Evolutionary conservation across 495 filamentous ascomycete genomes (phyloP).

Genomic region (Entonaema liquescens): DNA sequence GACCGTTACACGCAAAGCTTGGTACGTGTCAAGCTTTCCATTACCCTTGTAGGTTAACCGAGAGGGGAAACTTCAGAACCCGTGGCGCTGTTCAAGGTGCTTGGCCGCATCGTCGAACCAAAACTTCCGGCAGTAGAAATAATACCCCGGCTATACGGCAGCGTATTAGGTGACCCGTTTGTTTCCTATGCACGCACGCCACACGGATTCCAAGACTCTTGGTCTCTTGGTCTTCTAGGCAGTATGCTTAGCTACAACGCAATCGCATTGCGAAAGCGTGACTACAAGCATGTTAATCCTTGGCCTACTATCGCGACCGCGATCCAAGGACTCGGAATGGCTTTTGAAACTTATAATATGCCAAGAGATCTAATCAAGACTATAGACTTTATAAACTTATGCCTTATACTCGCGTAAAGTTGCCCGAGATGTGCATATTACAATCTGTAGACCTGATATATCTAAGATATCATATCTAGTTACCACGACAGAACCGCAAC

Average conservation of each 20-base stretch:
- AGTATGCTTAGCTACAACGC: neutral
- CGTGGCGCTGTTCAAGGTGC: slow-evolving; percentile 15
- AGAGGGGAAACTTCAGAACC: slow-evolving; percentile 33
- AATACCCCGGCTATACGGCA: slow-evolving; percentile 26
- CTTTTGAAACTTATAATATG: slow-evolving; percentile 12
- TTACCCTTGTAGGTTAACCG: slow-evolving; percentile 23
- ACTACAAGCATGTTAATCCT: slow-evolving; percentile 11
- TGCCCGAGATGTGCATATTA: neutral
- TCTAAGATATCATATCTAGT: neutral
- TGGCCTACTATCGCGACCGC: slow-evolving; percentile 12
- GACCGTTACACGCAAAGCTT: slow-evolving; percentile 37
- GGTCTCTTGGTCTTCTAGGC: too few species aligned
- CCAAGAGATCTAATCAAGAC: slow-evolving; percentile 23
- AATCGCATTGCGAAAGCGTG: neutral
- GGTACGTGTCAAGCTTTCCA: slow-evolving; percentile 41
- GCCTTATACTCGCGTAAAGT: neutral
- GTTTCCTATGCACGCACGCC: neutral
- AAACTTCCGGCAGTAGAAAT: slow-evolving; percentile 32
- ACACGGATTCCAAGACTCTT: neutral
- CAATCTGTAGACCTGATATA: neutral
- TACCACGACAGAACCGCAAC: neutral
- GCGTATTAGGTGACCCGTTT: neutral
- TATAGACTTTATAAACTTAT: neutral
- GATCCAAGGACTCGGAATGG: slow-evolving; percentile 26
- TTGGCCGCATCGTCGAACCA: slow-evolving; percentile 38